Evolutionary conservation across 1,139 yeast genomes (phyloP).

Genomic region (Protomyces gravidus): DNA sequence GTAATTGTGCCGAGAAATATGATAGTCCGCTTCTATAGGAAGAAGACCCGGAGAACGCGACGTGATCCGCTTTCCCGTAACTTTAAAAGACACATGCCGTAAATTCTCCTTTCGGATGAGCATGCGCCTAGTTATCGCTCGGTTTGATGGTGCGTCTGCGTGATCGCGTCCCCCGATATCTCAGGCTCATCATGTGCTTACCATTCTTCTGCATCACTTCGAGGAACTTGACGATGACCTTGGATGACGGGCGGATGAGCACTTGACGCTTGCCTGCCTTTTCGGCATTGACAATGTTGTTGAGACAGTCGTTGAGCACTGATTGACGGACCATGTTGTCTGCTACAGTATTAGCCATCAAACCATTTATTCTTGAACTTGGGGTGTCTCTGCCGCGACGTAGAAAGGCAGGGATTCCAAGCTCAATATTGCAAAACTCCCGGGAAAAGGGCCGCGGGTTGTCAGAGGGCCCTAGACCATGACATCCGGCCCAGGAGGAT

Average conservation of each 20-base stretch:
- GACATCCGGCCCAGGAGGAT: background rate
- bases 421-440: background rate
- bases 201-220: slow-evolving; percentile 97
- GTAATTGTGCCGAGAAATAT: slow-evolving; percentile 29
- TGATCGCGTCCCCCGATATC: background rate
- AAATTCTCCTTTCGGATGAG: slow-evolving; percentile 26
- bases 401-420: background rate
- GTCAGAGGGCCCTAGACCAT: background rate
- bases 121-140: slow-evolving; percentile 30
- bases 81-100: slow-evolving; percentile 29
- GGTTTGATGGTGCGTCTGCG: slow-evolving; percentile 1
- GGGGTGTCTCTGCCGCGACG: slow-evolving; percentile 2
- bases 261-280: slow-evolving; percentile 99
- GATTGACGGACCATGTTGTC: slow-evolving; percentile 44
- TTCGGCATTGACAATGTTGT: slow-evolving; percentile 98
- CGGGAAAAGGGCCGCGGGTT: background rate
- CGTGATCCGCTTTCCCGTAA: slow-evolving; percentile 5
- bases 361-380: background rate
- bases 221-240: slow-evolving; percentile 94
- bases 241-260: slow-evolving; percentile 96
- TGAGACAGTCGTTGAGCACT: slow-evolving; percentile 98
- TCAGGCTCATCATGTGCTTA: slow-evolving; percentile 42
- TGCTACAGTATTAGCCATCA: background rate
- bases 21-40: slow-evolving; percentile 28
- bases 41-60: slow-evolving; percentile 30